Conservation (phyloP, 2,329 filamentous ascomycete genomes). For the Xenosphaeropsis pyriputrescens region DNA sequence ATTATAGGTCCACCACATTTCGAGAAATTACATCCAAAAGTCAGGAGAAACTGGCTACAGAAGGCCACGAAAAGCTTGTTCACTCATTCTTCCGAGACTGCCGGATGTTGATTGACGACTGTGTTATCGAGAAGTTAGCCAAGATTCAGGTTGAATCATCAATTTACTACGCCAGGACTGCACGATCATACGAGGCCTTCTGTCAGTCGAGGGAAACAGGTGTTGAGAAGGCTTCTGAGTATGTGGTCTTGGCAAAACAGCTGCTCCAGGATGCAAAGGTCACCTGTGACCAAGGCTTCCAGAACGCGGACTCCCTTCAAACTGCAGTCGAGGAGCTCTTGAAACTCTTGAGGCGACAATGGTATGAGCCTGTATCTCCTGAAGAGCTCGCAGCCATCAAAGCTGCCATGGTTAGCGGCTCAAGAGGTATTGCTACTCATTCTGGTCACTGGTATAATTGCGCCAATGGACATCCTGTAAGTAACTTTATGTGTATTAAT, state of each 20-base stretch:
- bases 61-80: constrained; percentile 2
- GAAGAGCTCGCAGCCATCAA: constrained; percentile 29
- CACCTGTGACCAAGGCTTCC: constrained; percentile 19
- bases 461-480: constrained; percentile 32
- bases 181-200: constrained; percentile 12
- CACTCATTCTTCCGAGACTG: constrained; percentile 15
- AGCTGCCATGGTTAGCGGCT: constrained; percentile 28
- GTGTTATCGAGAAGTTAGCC: constrained; percentile 17
- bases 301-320: constrained; percentile 12
- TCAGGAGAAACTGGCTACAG: constrained; percentile 6
- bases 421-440: constrained; percentile 22
- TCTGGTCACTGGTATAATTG: constrained; percentile 48
- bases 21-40: constrained; percentile 5
- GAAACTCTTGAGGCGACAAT: constrained; percentile 17
- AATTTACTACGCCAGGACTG: constrained; percentile 18
- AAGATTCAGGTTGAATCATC: constrained; percentile 21
- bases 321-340: constrained; percentile 14
- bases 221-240: constrained; percentile 4
- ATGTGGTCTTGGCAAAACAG: constrained; percentile 7
- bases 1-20: constrained; percentile 13
- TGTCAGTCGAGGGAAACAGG: constrained; percentile 4
- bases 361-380: constrained; percentile 24
- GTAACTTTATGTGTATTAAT: neutral
- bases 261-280: constrained; percentile 16
- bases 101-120: constrained; percentile 15